Evolutionary conservation across 345 rosid species (phyloP).

Genomic region (Heritiera littoralis): DNA sequence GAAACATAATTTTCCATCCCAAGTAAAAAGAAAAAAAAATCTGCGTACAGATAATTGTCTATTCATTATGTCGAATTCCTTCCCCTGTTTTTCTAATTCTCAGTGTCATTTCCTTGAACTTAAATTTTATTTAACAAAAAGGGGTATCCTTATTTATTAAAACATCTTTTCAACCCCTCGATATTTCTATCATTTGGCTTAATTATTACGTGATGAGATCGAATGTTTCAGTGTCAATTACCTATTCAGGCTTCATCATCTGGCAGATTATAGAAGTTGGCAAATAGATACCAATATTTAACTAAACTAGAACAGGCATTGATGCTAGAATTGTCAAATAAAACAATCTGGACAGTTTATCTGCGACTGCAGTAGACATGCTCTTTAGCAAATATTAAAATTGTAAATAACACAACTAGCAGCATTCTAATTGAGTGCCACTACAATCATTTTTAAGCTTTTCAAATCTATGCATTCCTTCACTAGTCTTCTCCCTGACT

Average conservation of each 20-base stretch:
- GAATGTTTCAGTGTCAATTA: neutral
- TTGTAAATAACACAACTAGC: neutral
- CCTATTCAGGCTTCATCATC: neutral
- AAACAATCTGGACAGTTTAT: slow-evolving; percentile 1
- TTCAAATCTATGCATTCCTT: slow-evolving; percentile 2
- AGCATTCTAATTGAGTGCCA: slow-evolving; percentile 2
- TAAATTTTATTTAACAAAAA: no score
- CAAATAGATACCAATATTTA: neutral
- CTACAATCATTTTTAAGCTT: slow-evolving; percentile 1
- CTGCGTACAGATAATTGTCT: no score
- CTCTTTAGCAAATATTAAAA: neutral
- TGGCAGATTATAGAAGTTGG: neutral
- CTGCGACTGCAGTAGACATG: neutral
- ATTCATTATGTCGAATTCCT: no score
- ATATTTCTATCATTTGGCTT: neutral
- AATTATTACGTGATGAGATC: neutral
- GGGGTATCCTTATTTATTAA: no score
- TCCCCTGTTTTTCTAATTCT: no score
- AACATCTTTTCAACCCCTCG: neutral
- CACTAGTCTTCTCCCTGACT: neutral
- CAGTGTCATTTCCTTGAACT: no score
- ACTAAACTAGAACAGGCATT: neutral
- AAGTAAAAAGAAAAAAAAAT: no score
- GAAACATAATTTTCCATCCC: no score
- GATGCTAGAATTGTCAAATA: neutral